Base-by-base conservation (phyloP, 331 rosid genomes). In the Spiraea crenata region DNA sequence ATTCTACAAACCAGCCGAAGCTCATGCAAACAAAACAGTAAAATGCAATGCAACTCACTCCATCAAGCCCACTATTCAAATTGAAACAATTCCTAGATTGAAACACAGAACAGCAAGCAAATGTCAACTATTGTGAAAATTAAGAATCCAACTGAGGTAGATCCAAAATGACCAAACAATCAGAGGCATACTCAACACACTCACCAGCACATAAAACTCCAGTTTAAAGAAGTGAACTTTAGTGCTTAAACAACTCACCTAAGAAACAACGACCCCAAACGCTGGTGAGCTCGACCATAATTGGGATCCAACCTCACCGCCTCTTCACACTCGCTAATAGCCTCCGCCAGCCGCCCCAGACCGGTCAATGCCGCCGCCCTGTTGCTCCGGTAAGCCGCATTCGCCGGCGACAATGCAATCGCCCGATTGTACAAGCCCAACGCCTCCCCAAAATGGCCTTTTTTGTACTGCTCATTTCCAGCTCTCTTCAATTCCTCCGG, bases 331-430 rank as follows among this genome's bases (percentile, higher is more conserved):
- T 89, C 99, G 76, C 71, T 79, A 74, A 93, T 87, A 0, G 99
- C 97, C 83, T 91, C 97, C 39, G 52, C 75, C 6, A 93, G 69
- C 72, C 97, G 78, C 9, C 92, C 86, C 8, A 91, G 82, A 3
- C 89, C 87, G 0, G 91, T 91, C 80, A 93, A 72, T 34, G 99
- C 99, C 8, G 99, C 99, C 0, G 97, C 99, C 13, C 99, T 90
- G 81, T 93, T 93, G 65, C 96, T 79, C 76, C 99, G 86, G 67
- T 82, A 89, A 0, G 97, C 88, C 0, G 90, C 89, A 69, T 91
- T 93, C 19, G 55, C 80, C 10, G 99, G 97, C 0, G 92, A 87
- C 40, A 87, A 14, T 0, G 86, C 76, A 80, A 93, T 87, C 16
- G 99, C 99, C 67, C 86, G 84, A 82, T 89, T 95, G 40, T 93